phyloP scores from a whole-genome alignment of 768 basidiomycete species.

The Calocybe indica region DNA sequence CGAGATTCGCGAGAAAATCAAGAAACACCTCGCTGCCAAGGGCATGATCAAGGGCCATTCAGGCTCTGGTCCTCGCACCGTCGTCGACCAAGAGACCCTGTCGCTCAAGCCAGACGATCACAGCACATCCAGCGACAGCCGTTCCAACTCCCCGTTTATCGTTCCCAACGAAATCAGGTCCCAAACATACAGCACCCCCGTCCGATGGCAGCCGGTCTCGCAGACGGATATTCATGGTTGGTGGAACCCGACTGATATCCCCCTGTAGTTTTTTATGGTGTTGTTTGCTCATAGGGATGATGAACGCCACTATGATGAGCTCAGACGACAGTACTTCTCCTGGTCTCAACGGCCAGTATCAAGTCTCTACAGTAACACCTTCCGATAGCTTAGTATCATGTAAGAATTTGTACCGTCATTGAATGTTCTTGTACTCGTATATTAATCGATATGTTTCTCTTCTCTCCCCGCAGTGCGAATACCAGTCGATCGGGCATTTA shows the following conservation, averaged over 20 bases:
- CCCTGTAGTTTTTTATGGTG: too few relatives aligned
- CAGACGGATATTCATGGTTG: too few relatives aligned
- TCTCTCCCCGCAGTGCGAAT: conserved; percentile 10
- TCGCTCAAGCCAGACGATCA: conserved; percentile 45
- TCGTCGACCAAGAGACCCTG: conserved; percentile 52
- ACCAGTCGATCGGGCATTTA: conserved; percentile 22
- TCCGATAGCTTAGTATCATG: conserved; percentile 59
- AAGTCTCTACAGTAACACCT: conserved; percentile 7
- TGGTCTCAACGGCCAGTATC: conserved; percentile 10
- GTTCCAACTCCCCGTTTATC: conserved; percentile 21
- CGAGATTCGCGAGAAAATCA: conserved; percentile 72
- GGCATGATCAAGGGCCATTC: conserved; percentile 91
- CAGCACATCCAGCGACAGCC: conserved; percentile 29
- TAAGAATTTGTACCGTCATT: conserved; percentile 72
- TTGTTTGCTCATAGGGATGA: too few relatives aligned
- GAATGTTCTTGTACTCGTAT: conserved; percentile 60
- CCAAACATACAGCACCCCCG: too few relatives aligned
- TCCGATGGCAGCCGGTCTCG: too few relatives aligned
- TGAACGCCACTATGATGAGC: too few relatives aligned
- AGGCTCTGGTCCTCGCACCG: conserved; percentile 53
- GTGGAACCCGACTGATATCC: too few relatives aligned
- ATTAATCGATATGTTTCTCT: conserved; percentile 46
- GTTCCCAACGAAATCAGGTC: conserved; percentile 12
- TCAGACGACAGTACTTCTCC: too few relatives aligned
- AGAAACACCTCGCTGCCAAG: conserved; percentile 70